Evolutionary conservation across 2,329 filamentous ascomycete genomes (phyloP).

Genomic region (Aciculosporium take): DNA sequence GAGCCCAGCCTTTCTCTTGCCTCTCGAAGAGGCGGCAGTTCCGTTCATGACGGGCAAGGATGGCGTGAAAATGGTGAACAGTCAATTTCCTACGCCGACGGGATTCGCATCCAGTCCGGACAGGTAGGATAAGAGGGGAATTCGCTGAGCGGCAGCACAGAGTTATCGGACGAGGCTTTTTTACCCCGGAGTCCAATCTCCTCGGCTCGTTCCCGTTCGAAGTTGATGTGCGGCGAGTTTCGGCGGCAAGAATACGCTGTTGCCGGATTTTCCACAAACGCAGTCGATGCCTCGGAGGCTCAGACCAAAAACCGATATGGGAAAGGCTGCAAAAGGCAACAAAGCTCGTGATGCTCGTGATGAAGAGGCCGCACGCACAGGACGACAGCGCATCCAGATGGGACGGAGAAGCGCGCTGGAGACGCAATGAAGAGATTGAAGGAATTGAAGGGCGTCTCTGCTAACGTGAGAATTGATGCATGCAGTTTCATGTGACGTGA

Average conservation of each 20-base stretch:
- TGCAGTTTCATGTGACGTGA: conserved; percentile 20
- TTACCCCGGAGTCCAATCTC: not conserved
- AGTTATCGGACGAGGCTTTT: not conserved
- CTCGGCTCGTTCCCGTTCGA: not conserved
- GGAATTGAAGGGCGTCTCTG: not conserved
- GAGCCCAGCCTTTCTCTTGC: conserved; percentile 38
- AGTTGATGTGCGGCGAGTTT: not conserved
- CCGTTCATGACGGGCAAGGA: conserved; percentile 27
- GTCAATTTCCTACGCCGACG: conserved; percentile 2
- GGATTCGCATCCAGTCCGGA: conserved; percentile 5
- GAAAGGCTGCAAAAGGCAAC: conserved; percentile 2
- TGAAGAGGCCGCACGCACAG: conserved; percentile 9
- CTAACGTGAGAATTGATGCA: conserved; percentile 11
- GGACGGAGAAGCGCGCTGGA: conserved; percentile 2
- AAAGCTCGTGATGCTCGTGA: conserved; percentile 7
- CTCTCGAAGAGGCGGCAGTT: conserved; percentile 24
- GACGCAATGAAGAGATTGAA: conserved; percentile 4
- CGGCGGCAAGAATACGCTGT: too few relatives aligned
- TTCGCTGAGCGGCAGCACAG: not conserved
- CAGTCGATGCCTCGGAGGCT: not conserved
- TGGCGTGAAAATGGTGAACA: not conserved
- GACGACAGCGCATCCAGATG: conserved; percentile 15
- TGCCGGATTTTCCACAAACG: too few relatives aligned
- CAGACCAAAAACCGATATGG: not conserved
- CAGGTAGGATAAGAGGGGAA: not conserved